These are phyloP conservation scores for Penicillium egyptiacum DNA, from an alignment of 495 filamentous ascomycete genomes.

Conservation along the genomic window DNA sequence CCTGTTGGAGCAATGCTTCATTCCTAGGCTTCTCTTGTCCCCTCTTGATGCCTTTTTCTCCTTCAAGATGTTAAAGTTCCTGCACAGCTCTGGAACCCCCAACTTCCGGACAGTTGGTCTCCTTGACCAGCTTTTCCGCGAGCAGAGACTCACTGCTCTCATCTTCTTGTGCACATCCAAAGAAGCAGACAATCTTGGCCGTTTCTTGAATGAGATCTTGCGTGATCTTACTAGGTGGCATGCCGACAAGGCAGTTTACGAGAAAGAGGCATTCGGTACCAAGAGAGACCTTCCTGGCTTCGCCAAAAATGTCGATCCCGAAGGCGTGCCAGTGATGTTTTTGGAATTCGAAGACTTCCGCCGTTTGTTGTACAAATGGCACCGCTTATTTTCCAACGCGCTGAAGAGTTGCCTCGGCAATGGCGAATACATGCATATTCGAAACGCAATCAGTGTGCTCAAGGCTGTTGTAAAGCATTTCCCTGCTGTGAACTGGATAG, in stretches of 20 bases:
- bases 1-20: slow-evolving; percentile 84
- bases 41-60: slow-evolving; percentile 83
- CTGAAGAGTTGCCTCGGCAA: slow-evolving; percentile 75
- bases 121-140: slow-evolving; percentile 79
- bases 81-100: slow-evolving; percentile 77
- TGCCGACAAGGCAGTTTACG: slow-evolving; percentile 68
- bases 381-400: slow-evolving; percentile 70
- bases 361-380: slow-evolving; percentile 84
- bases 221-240: slow-evolving; percentile 83
- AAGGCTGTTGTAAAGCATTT: slow-evolving; percentile 77
- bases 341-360: slow-evolving; percentile 85
- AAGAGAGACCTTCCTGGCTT: slow-evolving; percentile 67
- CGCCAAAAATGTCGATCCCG: slow-evolving; percentile 59
- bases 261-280: slow-evolving; percentile 70
- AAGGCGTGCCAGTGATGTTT: slow-evolving; percentile 63
- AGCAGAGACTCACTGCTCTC: slow-evolving; percentile 72
- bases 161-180: slow-evolving; percentile 85
- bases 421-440: slow-evolving; percentile 95
- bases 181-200: slow-evolving; percentile 87
- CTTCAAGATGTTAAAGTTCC: slow-evolving; percentile 78
- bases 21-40: slow-evolving; percentile 82
- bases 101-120: slow-evolving; percentile 86
- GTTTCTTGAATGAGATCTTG: slow-evolving; percentile 79
- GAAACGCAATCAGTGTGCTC: slow-evolving; percentile 90
- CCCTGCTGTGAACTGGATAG: slow-evolving; percentile 87